Base-by-base conservation (phyloP, 2,329 filamentous ascomycete species). In the Lizonia empirigonia region DNA sequence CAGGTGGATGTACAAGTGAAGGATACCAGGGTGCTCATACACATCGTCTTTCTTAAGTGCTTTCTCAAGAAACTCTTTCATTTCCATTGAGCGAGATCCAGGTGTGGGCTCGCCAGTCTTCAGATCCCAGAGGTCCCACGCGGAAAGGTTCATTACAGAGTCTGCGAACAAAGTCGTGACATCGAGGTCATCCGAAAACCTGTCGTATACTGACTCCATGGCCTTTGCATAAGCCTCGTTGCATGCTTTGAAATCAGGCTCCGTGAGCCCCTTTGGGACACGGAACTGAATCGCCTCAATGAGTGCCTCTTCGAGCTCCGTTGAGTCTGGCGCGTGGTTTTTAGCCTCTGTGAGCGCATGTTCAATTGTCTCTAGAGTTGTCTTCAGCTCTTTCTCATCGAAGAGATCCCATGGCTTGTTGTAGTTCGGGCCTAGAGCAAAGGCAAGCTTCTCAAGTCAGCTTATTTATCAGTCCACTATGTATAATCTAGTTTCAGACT, bases 361-460 rank as follows among this genome's bases (percentile, higher is more conserved):
- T 46, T 79, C 75, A 4, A 82, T 82, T 23, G 76, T 74, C 32
- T 73, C 65, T 6, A 87, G 74, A 0, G 78, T 81, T 0, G 64
- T 69, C 9, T 76, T 70, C 4, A 87, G 74, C 57, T 91, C 88
- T 0, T 77, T 71, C 1, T 78, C 72, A 45, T 88, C 86, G 58
- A 91, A 90, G 19, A 84, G 78, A 22, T 84, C 81, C 89, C 89
- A 91, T 0, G 88, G 85, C 64, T 91, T 90, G 74, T 92, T 90
- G 70, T 89, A 87, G 64, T 93, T 91, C 3, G 89, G 89, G 0
- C 89, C 89, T 0, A 89, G 74, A 1, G 85, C 78, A 66, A 88
- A 91, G 0, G 89, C 85, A 4, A 63, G 62, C 65, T 69, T 39
- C n/a, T 27, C 9, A 9, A n/a, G 29, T 63, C 48, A 88, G 72